A percentile compares a stretch with the other conserved stretches of the same genome.
These are phyloP conservation scores for Pythium dissimile DNA, from an alignment of 352 stramenopile genomes.

Conservation along the genomic window DNA sequence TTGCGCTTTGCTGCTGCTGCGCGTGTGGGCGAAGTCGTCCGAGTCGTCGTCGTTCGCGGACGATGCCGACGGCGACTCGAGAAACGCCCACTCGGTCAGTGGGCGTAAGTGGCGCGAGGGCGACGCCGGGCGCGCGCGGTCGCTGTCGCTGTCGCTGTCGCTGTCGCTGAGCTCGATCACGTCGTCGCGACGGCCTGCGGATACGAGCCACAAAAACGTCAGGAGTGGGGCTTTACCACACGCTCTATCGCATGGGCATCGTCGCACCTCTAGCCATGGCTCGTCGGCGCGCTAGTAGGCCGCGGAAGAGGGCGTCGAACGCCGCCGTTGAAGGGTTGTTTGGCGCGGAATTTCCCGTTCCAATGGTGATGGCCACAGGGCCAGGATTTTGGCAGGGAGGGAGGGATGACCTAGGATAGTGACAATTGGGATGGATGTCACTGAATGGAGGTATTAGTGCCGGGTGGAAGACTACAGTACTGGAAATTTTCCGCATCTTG, in stretches of 20 bases:
- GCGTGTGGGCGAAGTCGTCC: slow-evolving; percentile 10
- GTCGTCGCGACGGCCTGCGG: no score
- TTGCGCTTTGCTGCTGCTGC: slow-evolving; percentile 1
- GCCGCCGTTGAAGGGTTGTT: background rate
- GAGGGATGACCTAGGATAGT: slow-evolving; percentile 3
- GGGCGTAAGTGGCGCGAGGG: slow-evolving; percentile 1
- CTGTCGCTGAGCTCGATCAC: slow-evolving; percentile 20
- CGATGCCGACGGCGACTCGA: slow-evolving; percentile 11
- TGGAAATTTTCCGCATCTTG: no score
- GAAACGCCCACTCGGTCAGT: slow-evolving; percentile 18
- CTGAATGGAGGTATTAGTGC: background rate
- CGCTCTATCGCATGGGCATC: background rate
- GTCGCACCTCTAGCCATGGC: background rate
- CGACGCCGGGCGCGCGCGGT: background rate
- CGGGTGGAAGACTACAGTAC: no score
- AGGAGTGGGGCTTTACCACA: no score
- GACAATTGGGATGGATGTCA: background rate
- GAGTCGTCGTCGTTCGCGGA: slow-evolving; percentile 14
- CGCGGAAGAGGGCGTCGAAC: no score
- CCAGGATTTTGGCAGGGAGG: background rate
- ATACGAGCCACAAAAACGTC: no score
- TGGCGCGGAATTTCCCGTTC: background rate
- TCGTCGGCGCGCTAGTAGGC: no score
- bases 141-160: slow-evolving; percentile 16
- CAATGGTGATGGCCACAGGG: background rate